phyloP scores from a whole-genome alignment of 2,329 filamentous ascomycete species.

The Ustilaginoidea virens region DNA sequence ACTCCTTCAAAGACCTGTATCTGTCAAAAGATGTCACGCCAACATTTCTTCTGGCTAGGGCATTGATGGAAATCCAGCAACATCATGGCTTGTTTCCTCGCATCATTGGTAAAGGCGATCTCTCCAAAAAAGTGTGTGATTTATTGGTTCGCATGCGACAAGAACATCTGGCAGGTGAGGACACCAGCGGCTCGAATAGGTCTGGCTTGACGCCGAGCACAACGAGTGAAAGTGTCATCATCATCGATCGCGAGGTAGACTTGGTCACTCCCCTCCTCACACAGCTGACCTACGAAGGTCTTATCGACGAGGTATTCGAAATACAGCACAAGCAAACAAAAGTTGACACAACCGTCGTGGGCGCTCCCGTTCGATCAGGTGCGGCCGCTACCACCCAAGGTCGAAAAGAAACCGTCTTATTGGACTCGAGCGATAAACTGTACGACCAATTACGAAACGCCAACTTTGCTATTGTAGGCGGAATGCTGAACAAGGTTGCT shows the following conservation, averaged over 20 bases:
- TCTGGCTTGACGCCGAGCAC: conserved; percentile 71
- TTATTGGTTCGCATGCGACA: conserved; percentile 82
- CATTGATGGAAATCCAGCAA: conserved; percentile 86
- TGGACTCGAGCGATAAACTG: conserved; percentile 80
- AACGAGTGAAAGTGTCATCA: conserved; percentile 76
- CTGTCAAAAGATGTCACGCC: conserved; percentile 80
- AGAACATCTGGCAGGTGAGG: conserved; percentile 69
- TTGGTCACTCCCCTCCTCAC: conserved; percentile 85
- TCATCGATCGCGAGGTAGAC: conserved; percentile 91
- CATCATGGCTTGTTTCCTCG: conserved; percentile 86
- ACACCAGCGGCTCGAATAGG: conserved; percentile 43
- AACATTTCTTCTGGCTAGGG: conserved; percentile 77
- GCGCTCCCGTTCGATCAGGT: conserved; percentile 48
- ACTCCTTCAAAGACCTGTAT: conserved; percentile 77
- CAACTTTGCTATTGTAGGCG: conserved; percentile 91
- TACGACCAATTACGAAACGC: conserved; percentile 79
- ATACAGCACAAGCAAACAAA: conserved; percentile 89
- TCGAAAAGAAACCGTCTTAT: conserved; percentile 71
- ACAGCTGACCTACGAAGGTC: conserved; percentile 89
- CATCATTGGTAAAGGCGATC: conserved; percentile 90
- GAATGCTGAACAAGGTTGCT: conserved; percentile 77
- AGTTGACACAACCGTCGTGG: conserved; percentile 79
- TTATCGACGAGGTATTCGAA: conserved; percentile 85
- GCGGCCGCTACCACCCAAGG: conserved; percentile 40
- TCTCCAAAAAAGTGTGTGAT: conserved; percentile 78